Evolutionary conservation across 306 rosid species (phyloP).

Genomic region (Cicer arietinum): DNA sequence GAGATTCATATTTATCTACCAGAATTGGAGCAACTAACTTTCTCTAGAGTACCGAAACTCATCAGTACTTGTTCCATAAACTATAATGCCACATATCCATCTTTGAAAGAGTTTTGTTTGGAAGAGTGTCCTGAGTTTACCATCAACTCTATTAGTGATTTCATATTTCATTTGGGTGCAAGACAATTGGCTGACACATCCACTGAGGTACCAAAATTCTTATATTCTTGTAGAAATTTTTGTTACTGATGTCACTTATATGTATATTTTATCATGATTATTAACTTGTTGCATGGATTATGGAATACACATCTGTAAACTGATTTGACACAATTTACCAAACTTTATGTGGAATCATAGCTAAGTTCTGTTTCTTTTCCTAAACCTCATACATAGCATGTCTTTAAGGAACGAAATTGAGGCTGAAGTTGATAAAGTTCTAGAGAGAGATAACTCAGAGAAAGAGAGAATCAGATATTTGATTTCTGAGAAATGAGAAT

Average conservation of each 20-base stretch:
- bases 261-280: neutral
- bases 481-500: too few relatives aligned
- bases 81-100: constrained; percentile 9
- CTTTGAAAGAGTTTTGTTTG: constrained; percentile 9
- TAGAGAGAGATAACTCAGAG: too few relatives aligned
- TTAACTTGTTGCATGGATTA: too few relatives aligned
- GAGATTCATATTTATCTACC: neutral
- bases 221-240: neutral
- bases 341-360: too few relatives aligned
- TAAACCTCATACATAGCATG: too few relatives aligned
- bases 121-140: constrained; percentile 4
- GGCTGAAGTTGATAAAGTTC: too few relatives aligned
- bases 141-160: constrained; percentile 4
- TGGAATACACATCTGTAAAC: too few relatives aligned
- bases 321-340: too few relatives aligned
- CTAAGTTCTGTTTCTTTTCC: too few relatives aligned
- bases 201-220: neutral
- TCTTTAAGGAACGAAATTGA: too few relatives aligned
- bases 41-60: neutral
- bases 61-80: neutral
- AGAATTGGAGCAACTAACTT: neutral
- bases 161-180: constrained; percentile 9
- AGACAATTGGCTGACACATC: neutral
- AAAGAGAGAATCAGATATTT: too few relatives aligned
- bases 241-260: neutral